Percentiles rank a stretch among this genome's conserved stretches.
Evolutionary conservation across 192 early-diverging fungal genomes (phyloP).

Genomic region (Coemansia erecta): DNA sequence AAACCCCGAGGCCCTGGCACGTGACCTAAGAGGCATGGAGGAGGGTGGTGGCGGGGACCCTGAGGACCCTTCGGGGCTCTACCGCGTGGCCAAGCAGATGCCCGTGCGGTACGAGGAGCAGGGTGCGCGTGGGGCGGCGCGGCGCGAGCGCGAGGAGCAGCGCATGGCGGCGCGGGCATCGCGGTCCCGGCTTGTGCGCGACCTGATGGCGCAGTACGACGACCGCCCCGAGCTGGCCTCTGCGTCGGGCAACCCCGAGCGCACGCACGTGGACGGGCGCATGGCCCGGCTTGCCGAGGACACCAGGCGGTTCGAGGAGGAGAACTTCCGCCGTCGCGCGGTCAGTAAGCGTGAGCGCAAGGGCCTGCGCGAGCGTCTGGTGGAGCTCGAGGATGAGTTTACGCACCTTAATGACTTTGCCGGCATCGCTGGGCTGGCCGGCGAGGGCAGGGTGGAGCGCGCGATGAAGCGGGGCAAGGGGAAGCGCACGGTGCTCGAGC

Average conservation of each 20-base stretch:
- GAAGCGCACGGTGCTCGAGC: neutral
- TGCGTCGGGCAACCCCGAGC: conserved; percentile 68
- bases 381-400: conserved; percentile 82
- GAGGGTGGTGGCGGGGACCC: conserved; percentile 25
- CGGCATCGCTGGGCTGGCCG: conserved; percentile 27
- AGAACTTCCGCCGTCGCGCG: conserved; percentile 78
- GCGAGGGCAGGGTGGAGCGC: too few species aligned
- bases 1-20: conserved; percentile 68
- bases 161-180: conserved; percentile 68
- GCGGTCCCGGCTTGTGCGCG: conserved; percentile 79
- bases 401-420: conserved; percentile 60
- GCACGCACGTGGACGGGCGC: conserved; percentile 55
- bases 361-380: conserved; percentile 56
- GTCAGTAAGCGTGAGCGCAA: conserved; percentile 75
- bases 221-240: conserved; percentile 79
- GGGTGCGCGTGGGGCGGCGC: conserved; percentile 40
- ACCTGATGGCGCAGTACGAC: conserved; percentile 79
- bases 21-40: conserved; percentile 36
- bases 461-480: too few species aligned
- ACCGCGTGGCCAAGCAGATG: conserved; percentile 80
- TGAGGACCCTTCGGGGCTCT: conserved; percentile 56
- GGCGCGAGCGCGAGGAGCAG: conserved; percentile 62
- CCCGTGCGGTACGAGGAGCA: conserved; percentile 86
- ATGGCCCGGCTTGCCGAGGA: conserved; percentile 63
- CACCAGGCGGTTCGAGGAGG: conserved; percentile 78